Conservation (phyloP, 2,329 filamentous ascomycete genomes). For the Aureobasidium sp. region DNA sequence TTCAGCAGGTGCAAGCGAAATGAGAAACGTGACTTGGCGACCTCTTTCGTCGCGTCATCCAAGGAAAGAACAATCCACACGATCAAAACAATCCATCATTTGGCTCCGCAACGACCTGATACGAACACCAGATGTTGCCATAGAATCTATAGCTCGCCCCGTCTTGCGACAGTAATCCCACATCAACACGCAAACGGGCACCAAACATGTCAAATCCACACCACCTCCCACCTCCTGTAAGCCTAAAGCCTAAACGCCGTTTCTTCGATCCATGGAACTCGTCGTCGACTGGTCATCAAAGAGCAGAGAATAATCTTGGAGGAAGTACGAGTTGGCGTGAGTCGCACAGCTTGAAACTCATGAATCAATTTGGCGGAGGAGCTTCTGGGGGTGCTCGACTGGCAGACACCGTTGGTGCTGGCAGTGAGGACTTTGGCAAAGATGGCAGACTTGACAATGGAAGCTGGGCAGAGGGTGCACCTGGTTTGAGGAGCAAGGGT, state of each 20-base stretch:
- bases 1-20: not conserved
- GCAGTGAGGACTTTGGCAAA: slow-evolving; percentile 46
- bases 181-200: not conserved
- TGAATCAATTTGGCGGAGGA: slow-evolving; percentile 54
- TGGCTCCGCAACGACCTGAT: not conserved
- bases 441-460: slow-evolving; percentile 45
- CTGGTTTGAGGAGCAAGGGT: slow-evolving; percentile 38
- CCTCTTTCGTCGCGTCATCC: slow-evolving; percentile 4
- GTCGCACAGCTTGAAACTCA: slow-evolving; percentile 59
- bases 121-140: not conserved
- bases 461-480: slow-evolving; percentile 39
- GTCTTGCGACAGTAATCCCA: not conserved
- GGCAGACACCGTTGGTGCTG: slow-evolving; percentile 56
- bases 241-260: slow-evolving; percentile 93
- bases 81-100: not conserved
- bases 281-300: slow-evolving; percentile 76
- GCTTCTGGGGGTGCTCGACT: slow-evolving; percentile 49
- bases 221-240: slow-evolving; percentile 37
- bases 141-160: not conserved
- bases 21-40: slow-evolving; percentile 9
- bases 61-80: not conserved
- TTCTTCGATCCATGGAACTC: slow-evolving; percentile 97
- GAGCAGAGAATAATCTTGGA: slow-evolving; percentile 56
- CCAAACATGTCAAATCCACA: not conserved
- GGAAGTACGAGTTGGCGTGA: slow-evolving; percentile 61